Base-by-base conservation (phyloP, 1,139 yeast species). In the Williopsis jadinii region DNA sequence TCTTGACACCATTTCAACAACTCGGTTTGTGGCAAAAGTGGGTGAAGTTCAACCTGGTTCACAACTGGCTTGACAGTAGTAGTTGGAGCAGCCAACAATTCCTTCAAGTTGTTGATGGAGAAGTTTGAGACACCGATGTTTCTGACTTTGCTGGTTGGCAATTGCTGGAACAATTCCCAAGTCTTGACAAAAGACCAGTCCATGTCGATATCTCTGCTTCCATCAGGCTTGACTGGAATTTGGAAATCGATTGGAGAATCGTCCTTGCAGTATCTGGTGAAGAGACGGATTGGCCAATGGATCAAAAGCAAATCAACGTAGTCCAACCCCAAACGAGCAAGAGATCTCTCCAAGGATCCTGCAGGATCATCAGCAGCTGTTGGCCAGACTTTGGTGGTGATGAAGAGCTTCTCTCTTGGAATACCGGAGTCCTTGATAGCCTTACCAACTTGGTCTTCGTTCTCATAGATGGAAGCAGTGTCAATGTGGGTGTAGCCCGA, bases 81-180 rank as follows among this genome's bases (percentile, higher is more conserved):
- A 30, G 68, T 74, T 38, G 75, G 71, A 39, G 73, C 69, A 30
- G 64, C 64, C 47, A 82, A 66, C 42, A 85, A 66, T 32, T 64
- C 68, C 51, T 76, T 66, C 44, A 85, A 61, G 49, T 74, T 68
- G 33, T 67, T 66, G 33, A 72, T 62, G 14, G 86, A 76, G 62
- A 77, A 81, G 68, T 86, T 86, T 41, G 90, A 83, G 36, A 86
- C 86, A 56, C 95, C 95, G 55, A 86, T 72, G 33, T 90, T 75
- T 60, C 70, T 78, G 38, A 75, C 67, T 63, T 81, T 78, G 39
- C 79, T 64, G 36, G 60, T 61, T 51, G 76, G 69, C 44, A 84
- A 64, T 48, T 74, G 68, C 65, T 86, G 92, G 66, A 85, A 68
- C 43, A 66, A 64, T 59, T 75, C 76, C 77, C 85, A 87, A 40